A percentile compares a stretch with the other conserved stretches of the same genome.
Evolutionary conservation across 2,329 filamentous ascomycete genomes (phyloP).

Genomic region (Alternaria triticina): DNA sequence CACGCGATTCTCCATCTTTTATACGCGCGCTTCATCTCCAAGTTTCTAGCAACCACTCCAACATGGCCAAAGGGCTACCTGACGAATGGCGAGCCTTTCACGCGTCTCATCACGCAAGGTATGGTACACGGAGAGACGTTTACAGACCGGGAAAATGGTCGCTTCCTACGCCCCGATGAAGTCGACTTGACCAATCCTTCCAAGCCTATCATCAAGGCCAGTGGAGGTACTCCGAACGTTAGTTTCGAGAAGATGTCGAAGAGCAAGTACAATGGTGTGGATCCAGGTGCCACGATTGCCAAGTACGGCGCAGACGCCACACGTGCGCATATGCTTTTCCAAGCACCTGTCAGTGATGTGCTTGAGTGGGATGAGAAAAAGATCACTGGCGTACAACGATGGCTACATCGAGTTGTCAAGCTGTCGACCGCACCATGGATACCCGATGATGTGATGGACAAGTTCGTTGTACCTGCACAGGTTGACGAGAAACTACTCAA

Average conservation of each 20-base stretch:
- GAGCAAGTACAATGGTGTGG: slow-evolving; percentile 90
- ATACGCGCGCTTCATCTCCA: slow-evolving; percentile 89
- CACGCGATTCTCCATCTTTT: slow-evolving; percentile 90
- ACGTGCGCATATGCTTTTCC: slow-evolving; percentile 86
- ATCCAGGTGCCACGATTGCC: slow-evolving; percentile 74
- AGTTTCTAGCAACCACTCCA: slow-evolving; percentile 71
- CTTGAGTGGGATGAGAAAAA: slow-evolving; percentile 88
- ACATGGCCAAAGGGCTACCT: slow-evolving; percentile 49
- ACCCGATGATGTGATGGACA: slow-evolving; percentile 30
- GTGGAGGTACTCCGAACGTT: slow-evolving; percentile 64
- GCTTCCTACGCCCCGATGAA: slow-evolving; percentile 78
- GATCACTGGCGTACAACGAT: slow-evolving; percentile 80
- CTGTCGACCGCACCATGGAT: slow-evolving; percentile 46
- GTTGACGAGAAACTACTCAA: slow-evolving; percentile 30
- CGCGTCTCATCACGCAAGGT: slow-evolving; percentile 81
- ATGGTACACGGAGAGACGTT: slow-evolving; percentile 93
- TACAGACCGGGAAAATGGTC: slow-evolving; percentile 74
- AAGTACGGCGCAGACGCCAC: slow-evolving; percentile 84
- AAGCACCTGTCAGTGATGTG: slow-evolving; percentile 81
- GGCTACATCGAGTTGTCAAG: slow-evolving; percentile 73
- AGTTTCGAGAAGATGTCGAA: slow-evolving; percentile 95
- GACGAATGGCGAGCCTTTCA: slow-evolving; percentile 74
- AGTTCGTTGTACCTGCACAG: slow-evolving; percentile 27
- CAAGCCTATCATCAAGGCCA: slow-evolving; percentile 67
- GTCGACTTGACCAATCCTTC: slow-evolving; percentile 67